These are phyloP conservation scores for Fusarium penzigii DNA, from an alignment of 2,329 filamentous ascomycete species.

Conservation along the genomic window DNA sequence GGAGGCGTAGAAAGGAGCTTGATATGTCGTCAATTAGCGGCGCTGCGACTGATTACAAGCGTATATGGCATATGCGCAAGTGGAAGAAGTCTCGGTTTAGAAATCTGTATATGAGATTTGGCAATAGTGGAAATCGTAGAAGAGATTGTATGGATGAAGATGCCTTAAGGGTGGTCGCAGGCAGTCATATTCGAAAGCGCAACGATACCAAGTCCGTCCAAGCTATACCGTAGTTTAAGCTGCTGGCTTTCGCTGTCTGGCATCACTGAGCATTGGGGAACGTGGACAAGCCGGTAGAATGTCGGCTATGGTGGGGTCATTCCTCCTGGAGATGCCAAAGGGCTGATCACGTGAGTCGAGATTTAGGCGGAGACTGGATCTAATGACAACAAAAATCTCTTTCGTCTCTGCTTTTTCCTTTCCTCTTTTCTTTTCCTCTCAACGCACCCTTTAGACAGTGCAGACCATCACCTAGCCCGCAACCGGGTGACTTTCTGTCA, in stretches of 20 bases:
- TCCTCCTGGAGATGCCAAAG: conserved; percentile 1
- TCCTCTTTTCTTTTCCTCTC: conserved; percentile 43
- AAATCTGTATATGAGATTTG: background rate
- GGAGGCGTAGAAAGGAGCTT: conserved; percentile 29
- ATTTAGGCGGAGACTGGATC: background rate
- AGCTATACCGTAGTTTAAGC: conserved; percentile 17
- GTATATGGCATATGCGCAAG: conserved; percentile 17
- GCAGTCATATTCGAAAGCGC: conserved; percentile 26
- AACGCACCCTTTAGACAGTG: conserved; percentile 87
- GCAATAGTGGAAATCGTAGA: background rate
- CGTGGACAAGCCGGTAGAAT: conserved; percentile 24
- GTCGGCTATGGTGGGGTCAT: conserved; percentile 27
- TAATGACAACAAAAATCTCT: conserved; percentile 10
- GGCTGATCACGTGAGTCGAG: conserved; percentile 12
- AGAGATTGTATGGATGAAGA: conserved; percentile 10
- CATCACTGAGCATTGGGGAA: conserved; percentile 10
- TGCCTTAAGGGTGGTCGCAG: conserved; percentile 24
- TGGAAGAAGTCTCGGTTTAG: conserved; percentile 3
- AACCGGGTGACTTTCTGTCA: conserved; percentile 70
- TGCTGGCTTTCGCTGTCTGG: conserved; percentile 31
- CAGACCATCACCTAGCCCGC: conserved; percentile 67
- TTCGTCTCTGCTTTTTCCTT: background rate
- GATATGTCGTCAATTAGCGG: conserved; percentile 29
- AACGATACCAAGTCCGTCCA: conserved; percentile 12
- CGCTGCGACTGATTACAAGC: conserved; percentile 18